Evolutionary conservation across 1,284 basidiomycete species (phyloP).

Genomic region (Cryptococcus sp.): DNA sequence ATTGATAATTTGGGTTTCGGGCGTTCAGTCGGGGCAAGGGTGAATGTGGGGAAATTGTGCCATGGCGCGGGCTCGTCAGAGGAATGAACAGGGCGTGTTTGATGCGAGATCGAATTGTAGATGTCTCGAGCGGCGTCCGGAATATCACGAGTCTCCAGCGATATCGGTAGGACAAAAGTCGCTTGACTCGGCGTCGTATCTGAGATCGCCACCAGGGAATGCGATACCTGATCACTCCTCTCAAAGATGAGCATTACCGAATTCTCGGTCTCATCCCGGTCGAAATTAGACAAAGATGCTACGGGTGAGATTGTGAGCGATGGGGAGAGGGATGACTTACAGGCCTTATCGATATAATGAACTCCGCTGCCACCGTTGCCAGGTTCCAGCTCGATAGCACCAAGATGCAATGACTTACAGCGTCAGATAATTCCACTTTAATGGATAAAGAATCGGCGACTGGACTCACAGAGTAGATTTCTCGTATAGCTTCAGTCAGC

Average conservation of each 20-base stretch:
- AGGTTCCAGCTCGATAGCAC: background rate
- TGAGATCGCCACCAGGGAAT: too few species aligned
- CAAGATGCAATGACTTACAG: background rate
- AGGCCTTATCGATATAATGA: too few species aligned
- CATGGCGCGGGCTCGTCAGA: conserved; percentile 8
- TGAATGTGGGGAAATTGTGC: conserved; percentile 29
- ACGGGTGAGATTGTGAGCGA: too few species aligned
- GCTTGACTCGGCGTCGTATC: too few species aligned
- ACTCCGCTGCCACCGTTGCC: too few species aligned
- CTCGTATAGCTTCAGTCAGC: conserved; percentile 15
- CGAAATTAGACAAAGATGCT: too few species aligned
- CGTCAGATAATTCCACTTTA: too few species aligned
- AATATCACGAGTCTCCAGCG: background rate
- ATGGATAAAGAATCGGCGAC: background rate
- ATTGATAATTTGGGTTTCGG: conserved; percentile 29
- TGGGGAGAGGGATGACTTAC: too few species aligned
- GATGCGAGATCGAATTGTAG: conserved; percentile 26
- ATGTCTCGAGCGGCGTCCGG: conserved; percentile 23
- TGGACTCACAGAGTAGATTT: conserved; percentile 16
- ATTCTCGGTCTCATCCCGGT: too few species aligned
- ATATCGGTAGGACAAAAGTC: too few species aligned
- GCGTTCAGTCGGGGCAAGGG: conserved; percentile 20
- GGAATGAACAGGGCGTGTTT: conserved; percentile 19
- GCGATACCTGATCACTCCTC: too few species aligned
- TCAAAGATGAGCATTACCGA: too few species aligned